phyloP scores from a whole-genome alignment of 1,139 yeast species.

The Taphrina flavorubra region DNA sequence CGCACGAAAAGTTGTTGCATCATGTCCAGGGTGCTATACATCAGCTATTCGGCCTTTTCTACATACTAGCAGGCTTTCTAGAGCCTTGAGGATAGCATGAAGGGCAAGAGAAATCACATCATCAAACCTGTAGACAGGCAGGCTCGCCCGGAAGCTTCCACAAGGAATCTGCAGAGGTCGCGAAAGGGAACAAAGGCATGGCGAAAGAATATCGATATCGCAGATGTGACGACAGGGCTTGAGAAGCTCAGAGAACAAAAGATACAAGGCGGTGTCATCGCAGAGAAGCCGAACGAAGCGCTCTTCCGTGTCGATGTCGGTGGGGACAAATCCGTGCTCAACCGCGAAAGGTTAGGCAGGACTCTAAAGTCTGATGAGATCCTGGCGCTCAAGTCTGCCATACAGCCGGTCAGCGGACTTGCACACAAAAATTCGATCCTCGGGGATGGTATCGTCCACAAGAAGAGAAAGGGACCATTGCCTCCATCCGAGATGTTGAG shows the following conservation, averaged over 20 bases:
- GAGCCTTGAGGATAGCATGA: conserved; percentile 11
- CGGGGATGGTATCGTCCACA: conserved; percentile 51
- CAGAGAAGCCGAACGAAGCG: conserved; percentile 49
- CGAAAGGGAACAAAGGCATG: conserved; percentile 94
- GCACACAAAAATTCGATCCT: conserved; percentile 47
- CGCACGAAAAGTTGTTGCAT: too few relatives aligned
- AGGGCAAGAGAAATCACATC: conserved; percentile 35
- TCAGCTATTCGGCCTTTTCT: too few relatives aligned
- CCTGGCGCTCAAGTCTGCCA: conserved; percentile 74
- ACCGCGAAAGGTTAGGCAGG: conserved; percentile 54
- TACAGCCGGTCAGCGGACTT: conserved; percentile 59
- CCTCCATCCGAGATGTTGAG: conserved; percentile 69
- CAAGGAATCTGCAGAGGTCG: conserved; percentile 61
- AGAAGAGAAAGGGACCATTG: conserved; percentile 66
- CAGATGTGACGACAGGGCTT: conserved; percentile 73
- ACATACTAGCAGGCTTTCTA: too few relatives aligned
- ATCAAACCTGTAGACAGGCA: conserved; percentile 22
- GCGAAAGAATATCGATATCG: conserved; percentile 91
- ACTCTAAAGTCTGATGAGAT: conserved; percentile 73
- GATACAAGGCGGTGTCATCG: conserved; percentile 56
- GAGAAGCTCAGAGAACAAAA: conserved; percentile 73
- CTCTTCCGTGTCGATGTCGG: conserved; percentile 75
- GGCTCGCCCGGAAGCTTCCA: conserved; percentile 40
- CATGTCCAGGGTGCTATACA: too few relatives aligned
- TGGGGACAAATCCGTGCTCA: conserved; percentile 59